Evolutionary conservation across 441 rosid genomes (phyloP).

Genomic region (Pelargonium cotyledonis): DNA sequence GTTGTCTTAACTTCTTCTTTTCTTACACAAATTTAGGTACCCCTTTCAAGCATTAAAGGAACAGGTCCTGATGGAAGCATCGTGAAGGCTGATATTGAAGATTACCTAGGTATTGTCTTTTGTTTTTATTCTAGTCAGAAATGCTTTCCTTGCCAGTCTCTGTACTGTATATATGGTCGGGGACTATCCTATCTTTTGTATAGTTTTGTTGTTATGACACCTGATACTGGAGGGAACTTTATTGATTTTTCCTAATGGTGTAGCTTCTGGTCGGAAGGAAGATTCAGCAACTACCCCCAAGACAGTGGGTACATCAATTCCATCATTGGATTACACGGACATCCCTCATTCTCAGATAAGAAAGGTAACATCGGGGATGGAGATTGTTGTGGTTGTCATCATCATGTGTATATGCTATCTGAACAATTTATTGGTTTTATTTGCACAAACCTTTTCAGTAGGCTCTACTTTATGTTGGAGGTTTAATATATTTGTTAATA

Average conservation of each 20-base stretch:
- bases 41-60: conserved; percentile 78
- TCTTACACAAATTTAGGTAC: conserved; percentile 36
- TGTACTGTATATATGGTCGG: background rate
- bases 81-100: conserved; percentile 89
- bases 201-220: background rate
- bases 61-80: conserved; percentile 83
- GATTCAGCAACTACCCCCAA: conserved; percentile 45
- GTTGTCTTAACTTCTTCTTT: conserved; percentile 6
- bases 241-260: conserved; percentile 20
- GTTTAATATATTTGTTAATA: background rate
- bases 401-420: background rate
- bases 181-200: too few species aligned
- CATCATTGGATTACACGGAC: conserved; percentile 68
- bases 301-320: conserved; percentile 33
- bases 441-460: background rate
- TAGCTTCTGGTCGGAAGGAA: conserved; percentile 69
- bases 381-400: background rate
- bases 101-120: conserved; percentile 57
- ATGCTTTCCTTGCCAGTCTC: conserved; percentile 11
- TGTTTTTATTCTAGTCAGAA: background rate
- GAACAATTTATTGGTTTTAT: background rate
- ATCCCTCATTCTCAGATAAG: conserved; percentile 87
- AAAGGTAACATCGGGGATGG: conserved; percentile 40
- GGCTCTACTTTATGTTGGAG: background rate
- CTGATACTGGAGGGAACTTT: background rate